A percentile compares a stretch with the other conserved stretches of the same genome.
Evolutionary conservation across 108 stramenopile genomes (phyloP).

Genomic region (Schizochytrium sp.): DNA sequence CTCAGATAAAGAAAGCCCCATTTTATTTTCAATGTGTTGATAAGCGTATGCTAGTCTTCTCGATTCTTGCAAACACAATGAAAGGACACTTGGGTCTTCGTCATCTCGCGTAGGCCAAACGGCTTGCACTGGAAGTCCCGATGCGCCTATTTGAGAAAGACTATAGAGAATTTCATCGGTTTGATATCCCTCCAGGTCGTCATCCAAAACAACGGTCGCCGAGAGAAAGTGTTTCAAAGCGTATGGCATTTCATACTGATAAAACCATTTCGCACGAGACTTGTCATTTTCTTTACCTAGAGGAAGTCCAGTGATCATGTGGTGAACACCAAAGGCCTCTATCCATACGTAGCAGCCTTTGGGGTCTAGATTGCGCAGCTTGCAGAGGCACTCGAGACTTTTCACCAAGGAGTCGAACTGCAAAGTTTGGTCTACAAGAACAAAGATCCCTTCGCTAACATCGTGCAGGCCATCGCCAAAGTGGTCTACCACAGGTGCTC

Average conservation of each 20-base stretch:
- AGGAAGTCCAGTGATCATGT: background rate
- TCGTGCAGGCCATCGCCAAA: background rate
- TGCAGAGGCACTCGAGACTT: background rate
- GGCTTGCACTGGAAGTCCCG: background rate
- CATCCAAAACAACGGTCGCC: background rate
- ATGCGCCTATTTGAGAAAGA: background rate
- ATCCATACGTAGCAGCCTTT: background rate
- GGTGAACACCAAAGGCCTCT: background rate
- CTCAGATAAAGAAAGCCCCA: too few relatives aligned
- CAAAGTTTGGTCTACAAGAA: background rate
- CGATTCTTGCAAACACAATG: too few relatives aligned
- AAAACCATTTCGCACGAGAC: background rate
- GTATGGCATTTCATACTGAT: background rate
- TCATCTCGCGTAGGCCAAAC: background rate
- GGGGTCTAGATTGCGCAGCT: background rate
- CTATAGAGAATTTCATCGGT: background rate
- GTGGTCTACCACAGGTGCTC: background rate
- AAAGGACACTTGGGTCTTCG: too few relatives aligned
- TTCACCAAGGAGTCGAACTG: background rate
- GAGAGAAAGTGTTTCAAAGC: background rate
- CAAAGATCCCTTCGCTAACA: background rate
- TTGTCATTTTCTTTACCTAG: background rate
- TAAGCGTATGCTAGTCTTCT: too few relatives aligned
- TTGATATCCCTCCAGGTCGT: background rate
- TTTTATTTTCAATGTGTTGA: too few relatives aligned